Evolutionary conservation across 441 rosid species (phyloP).

Genomic region (Rhodomyrtus psidioides): DNA sequence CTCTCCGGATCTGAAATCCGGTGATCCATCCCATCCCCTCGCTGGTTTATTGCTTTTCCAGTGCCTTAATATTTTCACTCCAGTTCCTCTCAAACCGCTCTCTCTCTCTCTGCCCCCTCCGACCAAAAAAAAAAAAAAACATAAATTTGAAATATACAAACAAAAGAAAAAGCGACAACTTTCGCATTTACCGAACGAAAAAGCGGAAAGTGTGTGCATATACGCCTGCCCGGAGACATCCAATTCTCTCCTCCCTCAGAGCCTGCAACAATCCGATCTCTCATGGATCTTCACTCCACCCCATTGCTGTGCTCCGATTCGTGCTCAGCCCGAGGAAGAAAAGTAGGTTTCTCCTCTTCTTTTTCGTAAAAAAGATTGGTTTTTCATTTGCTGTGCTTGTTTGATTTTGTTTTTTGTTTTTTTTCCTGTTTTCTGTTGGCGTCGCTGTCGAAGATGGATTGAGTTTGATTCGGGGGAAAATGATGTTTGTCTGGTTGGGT

Average conservation of each 20-base stretch:
- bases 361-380: background rate
- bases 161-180: constrained; percentile 16
- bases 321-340: constrained; percentile 17
- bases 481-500: constrained; percentile 32
- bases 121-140: constrained; percentile 12
- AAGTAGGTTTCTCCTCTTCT: constrained; percentile 13
- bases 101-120: background rate
- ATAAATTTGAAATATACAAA: constrained; percentile 2
- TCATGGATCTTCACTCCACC: background rate
- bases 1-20: background rate
- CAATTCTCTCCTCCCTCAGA: constrained; percentile 24
- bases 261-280: background rate
- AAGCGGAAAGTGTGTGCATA: background rate
- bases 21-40: background rate
- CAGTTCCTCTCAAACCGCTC: background rate
- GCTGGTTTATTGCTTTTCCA: background rate
- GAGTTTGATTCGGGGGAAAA: constrained; percentile 13
- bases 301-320: constrained; percentile 15
- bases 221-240: background rate
- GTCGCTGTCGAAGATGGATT: background rate
- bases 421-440: background rate
- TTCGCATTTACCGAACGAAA: constrained; percentile 57
- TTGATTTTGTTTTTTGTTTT: background rate
- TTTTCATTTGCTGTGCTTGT: constrained; percentile 11
- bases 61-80: background rate